Evolutionary conservation across 2,329 filamentous ascomycete species (phyloP), one percentile per base, ranked within the genome.

Genomic region (Aspergillus pseudotamarii): DNA sequence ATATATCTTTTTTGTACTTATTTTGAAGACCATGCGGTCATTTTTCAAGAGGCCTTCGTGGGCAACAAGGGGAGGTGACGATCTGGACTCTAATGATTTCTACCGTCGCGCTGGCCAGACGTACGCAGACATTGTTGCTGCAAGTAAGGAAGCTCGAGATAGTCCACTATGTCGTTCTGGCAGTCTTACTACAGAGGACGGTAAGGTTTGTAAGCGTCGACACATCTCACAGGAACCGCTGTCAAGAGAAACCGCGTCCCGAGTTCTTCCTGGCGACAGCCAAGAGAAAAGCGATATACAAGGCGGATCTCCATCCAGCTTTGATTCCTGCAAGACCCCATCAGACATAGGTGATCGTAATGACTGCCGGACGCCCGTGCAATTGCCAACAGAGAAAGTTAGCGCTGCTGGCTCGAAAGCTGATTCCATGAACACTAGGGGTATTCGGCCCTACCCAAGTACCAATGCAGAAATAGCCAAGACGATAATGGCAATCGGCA

Each of bases 11-110:
- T 26, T 11, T 4, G 9, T 30, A n/a, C 14, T 14, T 32, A 26
- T 19, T 19, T 19, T 30, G 26, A 50, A 50, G 12, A 58, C n/a
- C 11, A 78, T 77, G 77, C 79, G 80, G 45, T 82, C 81, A 0
- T 79, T 87, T 21, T 88, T 88, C 76, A 87, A 84, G 57, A 85
- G 84, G 66, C 82, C 84, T 54, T 75, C 79, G 26, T 85, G 83
- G 81, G 80, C 83, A n/a, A 75, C 72, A 30, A 72, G 77, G 28
- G 71, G 71, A 34, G 77, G 80, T 63, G 72, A 76, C 30, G 64
- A 66, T n/a, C 69, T 75, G 48, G 28, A 51, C 32, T 68, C 70
- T 11, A 46, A 76, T 14, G 79, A 82, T 12, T 81, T 85, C 64
- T 86, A 85, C 67, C 81, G 81, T 45, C 80, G 82, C 58, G 79